A percentile compares a stretch with the other conserved stretches of the same genome.
phyloP scores from a whole-genome alignment of 768 basidiomycete genomes.

The Boletus rufocinnamomeus region DNA sequence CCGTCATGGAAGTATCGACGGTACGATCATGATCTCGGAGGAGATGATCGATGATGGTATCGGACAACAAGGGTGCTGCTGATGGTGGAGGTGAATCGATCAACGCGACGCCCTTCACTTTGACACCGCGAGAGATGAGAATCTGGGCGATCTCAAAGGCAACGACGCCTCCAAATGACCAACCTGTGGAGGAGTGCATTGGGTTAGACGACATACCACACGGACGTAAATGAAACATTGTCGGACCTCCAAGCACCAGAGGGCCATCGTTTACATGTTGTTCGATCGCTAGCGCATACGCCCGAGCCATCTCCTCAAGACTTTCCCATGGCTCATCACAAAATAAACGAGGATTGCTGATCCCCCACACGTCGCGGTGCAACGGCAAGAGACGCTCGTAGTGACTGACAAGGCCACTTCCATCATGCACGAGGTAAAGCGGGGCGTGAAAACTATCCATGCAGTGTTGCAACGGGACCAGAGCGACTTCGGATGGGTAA shows the following conservation, averaged over 20 bases:
- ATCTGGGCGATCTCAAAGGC: conserved; percentile 65
- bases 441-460: conserved; percentile 33
- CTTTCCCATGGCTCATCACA: conserved; percentile 48
- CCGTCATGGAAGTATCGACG: conserved; percentile 33
- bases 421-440: conserved; percentile 72
- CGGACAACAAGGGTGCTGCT: conserved; percentile 53
- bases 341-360: conserved; percentile 56
- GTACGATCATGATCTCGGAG: conserved; percentile 36
- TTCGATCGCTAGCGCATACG: conserved; percentile 48
- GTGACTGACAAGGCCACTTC: conserved; percentile 60
- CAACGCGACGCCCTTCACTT: conserved; percentile 58
- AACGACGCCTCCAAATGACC: conserved; percentile 78
- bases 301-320: conserved; percentile 52
- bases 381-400: conserved; percentile 49
- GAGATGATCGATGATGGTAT: conserved; percentile 49
- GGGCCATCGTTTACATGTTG: conserved; percentile 35
- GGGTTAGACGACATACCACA: not conserved
- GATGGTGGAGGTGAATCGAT: conserved; percentile 68
- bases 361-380: conserved; percentile 58
- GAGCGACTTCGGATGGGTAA: conserved; percentile 31
- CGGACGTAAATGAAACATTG: not conserved
- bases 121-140: conserved; percentile 41
- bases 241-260: conserved; percentile 60
- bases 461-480: conserved; percentile 42
- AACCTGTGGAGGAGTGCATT: conserved; percentile 44